Base-by-base conservation (phyloP, 306 rosid species). In the Sicyos baderoa region DNA sequence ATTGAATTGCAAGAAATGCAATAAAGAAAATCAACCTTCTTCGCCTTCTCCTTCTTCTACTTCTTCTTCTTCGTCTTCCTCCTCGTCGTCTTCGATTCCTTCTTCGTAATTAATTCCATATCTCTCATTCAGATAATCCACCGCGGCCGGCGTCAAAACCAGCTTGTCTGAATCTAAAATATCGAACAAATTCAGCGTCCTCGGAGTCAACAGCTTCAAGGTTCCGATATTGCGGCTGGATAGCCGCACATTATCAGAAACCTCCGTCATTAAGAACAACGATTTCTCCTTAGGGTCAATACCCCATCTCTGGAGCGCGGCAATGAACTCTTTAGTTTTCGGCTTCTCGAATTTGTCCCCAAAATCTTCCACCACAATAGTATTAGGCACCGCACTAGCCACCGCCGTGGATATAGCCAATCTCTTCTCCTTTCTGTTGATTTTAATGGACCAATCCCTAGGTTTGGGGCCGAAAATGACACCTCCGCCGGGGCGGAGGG, bases 401-500 rank as follows among this genome's bases (percentile, higher is more conserved):
- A 90, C 27, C 8, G 99, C 97, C 8, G 99, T 93, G 12, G 99
- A 93, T 1, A 90, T 90, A 2, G 97, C 99, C 21, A 90, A 76
- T 75, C 83, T 75, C 80, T 90, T 93, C 89, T 93, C 97, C 86
- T 93, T 93, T 59, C 85, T 55, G 47, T 93, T 93, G 23, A 93
- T 93, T 78, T 93, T 93, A 69, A 90, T 85, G 75, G 77, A 76
- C 99, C 99, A 93, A 18, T 93, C 97, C n/a, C 94, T 72, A 6
- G 99, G 99, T 66, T 81, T 93, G 0, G 99, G 99, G 17, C 99
- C 97, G 51, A 93, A 93, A 0, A 90, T 53, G 21, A 90, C 94
- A 2, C 99, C 99, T 11, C 97, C 99, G 0, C 99, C 97, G 1
- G 94, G 97, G 0, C 94, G 75, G 44, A 93, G 97, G 1, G 99